These are phyloP conservation scores for Schizopora paradoxa DNA, from an alignment of 1,284 basidiomycete species.

Conservation along the genomic window DNA sequence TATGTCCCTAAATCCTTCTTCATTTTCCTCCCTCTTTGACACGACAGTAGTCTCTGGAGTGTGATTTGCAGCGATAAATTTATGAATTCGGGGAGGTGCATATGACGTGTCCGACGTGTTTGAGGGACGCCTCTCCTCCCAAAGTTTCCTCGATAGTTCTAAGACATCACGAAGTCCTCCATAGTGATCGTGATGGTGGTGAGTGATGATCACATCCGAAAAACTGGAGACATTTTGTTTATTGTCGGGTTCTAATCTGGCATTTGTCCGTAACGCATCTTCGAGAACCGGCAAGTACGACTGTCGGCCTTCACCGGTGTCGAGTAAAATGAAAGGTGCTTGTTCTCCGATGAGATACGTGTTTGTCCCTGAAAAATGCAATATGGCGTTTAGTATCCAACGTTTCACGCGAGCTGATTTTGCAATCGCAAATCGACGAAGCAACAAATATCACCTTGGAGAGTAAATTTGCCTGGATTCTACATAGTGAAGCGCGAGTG, in stretches of 20 bases:
- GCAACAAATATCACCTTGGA: no score
- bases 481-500: constrained; percentile 27
- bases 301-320: constrained; percentile 80
- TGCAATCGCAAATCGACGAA: no score
- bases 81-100: constrained; percentile 65
- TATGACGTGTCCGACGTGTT: constrained; percentile 43
- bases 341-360: constrained; percentile 79
- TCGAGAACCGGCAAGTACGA: constrained; percentile 68
- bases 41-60: not conserved
- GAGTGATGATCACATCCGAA: constrained; percentile 86
- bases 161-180: constrained; percentile 75
- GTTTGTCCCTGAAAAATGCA: constrained; percentile 70
- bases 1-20: constrained; percentile 36
- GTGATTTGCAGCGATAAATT: constrained; percentile 26
- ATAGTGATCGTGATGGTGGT: constrained; percentile 87
- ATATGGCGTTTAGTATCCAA: not conserved
- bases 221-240: constrained; percentile 31
- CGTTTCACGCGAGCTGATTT: not conserved
- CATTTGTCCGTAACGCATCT: constrained; percentile 44
- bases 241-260: constrained; percentile 35
- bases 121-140: no score
- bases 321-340: constrained; percentile 76
- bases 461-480: constrained; percentile 89
- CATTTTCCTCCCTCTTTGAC: no score
- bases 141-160: constrained; percentile 53